Base-by-base conservation (phyloP, 2,329 filamentous ascomycete genomes). In the Thielaviopsis ethacetica region DNA sequence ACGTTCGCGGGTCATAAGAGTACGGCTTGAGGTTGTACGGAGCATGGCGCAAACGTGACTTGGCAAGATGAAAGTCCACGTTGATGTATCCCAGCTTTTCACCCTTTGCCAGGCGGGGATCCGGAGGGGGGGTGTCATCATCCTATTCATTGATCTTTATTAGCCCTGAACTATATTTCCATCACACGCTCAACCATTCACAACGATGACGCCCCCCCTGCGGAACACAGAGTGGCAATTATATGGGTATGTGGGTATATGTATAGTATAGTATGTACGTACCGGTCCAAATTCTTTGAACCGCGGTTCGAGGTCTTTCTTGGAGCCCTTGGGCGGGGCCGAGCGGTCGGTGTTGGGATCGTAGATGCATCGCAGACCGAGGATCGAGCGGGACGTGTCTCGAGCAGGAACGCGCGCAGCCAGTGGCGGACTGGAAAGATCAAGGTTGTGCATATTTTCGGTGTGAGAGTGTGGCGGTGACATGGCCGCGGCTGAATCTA, bases 11-110 rank as follows among this genome's bases (percentile, higher is more conserved):
- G 68, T 97, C 91, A 71, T 89, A 93, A 26, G 81, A 72, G 70
- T 94, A 96, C 22, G 86, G 85, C 68, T 83, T 87, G 56, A 95
- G 73, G 62, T 85, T 84, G 71, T 95, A 95, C 0, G 86, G 86
- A 27, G 85, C 80, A 65, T 79, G 81, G 67, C 80, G 85, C 67
- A 84, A 74, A 65, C 81, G 88, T 63, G 82, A 84, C 74, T 85
- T 91, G 68, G 77, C 81, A 61, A 80, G 80, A 73, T 81, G 84
- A 71, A 78, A 84, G 67, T 85, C 82, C 69, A 81, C 81, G 63
- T 84, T 84, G 71, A 85, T 84, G 66, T 85, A 85, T 64, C 78
- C 79, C 61, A 84, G 68, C 65, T 76, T 75, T 64, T 84, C 86
- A 66, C 85, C 72, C 73, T 84, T 75, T 66, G 81, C 81, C 62